These are phyloP conservation scores for Senecio squalidus DNA, from an alignment of 140 eudicot species.

Conservation along the genomic window DNA sequence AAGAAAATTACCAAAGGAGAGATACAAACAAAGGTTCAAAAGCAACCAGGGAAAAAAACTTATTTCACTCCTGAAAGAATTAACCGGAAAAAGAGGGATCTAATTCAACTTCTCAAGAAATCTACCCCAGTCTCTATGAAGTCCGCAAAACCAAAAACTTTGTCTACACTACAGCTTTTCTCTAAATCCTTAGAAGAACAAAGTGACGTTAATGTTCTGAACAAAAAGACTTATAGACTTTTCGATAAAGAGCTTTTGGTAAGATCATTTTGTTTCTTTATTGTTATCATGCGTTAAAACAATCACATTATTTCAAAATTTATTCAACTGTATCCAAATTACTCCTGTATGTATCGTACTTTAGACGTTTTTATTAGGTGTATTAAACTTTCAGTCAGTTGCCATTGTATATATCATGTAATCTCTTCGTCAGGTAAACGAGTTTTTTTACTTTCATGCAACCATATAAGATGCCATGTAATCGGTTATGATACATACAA, in stretches of 20 bases:
- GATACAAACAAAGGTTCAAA: slow-evolving; percentile 47
- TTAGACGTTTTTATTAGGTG: too few species aligned
- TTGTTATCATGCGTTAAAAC: slow-evolving; percentile 2
- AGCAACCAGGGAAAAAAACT: slow-evolving; percentile 36
- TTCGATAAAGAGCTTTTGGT: slow-evolving; percentile 77
- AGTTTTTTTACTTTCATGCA: too few species aligned
- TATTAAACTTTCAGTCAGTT: too few species aligned
- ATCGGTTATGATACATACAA: too few species aligned
- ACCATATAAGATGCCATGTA: too few species aligned
- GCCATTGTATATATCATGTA: too few species aligned
- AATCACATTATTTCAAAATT: too few species aligned
- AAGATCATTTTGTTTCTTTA: slow-evolving; percentile 25
- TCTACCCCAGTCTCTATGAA: slow-evolving; percentile 28
- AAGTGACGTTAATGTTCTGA: slow-evolving; percentile 37
- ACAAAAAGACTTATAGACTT: slow-evolving; percentile 48
- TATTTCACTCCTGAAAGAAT: slow-evolving; percentile 49
- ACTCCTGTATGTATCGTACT: too few species aligned
- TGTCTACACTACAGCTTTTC: slow-evolving; percentile 52
- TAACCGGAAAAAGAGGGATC: slow-evolving; percentile 79
- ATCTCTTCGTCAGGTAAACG: too few species aligned
- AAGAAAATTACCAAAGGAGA: slow-evolving; percentile 69
- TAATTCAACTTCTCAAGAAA: slow-evolving; percentile 61
- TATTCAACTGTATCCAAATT: too few species aligned
- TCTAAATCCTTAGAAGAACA: slow-evolving; percentile 52
- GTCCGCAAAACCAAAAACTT: slow-evolving; percentile 32